Percentiles rank a stretch among this genome's conserved stretches.
phyloP scores from a whole-genome alignment of 1,284 basidiomycete genomes.

The Phlebopus sp. region DNA sequence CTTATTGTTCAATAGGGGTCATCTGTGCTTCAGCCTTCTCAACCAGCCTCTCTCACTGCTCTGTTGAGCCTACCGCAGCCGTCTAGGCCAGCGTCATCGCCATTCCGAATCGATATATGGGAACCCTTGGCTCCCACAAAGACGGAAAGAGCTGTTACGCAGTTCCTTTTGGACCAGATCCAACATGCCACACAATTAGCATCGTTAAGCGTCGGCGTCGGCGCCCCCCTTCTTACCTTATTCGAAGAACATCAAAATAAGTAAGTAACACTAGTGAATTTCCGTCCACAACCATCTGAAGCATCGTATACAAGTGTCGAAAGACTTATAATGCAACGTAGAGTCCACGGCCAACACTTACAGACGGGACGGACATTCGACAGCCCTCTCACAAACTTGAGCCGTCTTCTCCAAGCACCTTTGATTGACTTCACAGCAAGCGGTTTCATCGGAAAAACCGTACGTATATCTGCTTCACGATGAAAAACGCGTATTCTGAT shows the following conservation, averaged over 20 bases:
- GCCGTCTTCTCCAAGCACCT: conserved; percentile 13
- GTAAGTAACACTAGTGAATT: conserved; percentile 13
- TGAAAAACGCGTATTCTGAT: conserved; percentile 5
- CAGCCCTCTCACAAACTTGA: conserved; percentile 18
- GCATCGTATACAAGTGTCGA: conserved; percentile 12
- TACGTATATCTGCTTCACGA: conserved; percentile 7
- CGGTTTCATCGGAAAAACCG: conserved; percentile 30
- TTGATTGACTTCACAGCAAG: conserved; percentile 23
- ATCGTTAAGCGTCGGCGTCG: conserved; percentile 21
- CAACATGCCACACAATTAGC: conserved; percentile 27
- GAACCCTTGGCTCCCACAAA: conserved; percentile 8
- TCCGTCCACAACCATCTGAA: background rate
- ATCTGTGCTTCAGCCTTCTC: conserved; percentile 9
- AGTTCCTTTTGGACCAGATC: conserved; percentile 29
- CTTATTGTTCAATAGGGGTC: conserved; percentile 15
- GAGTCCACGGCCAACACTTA: no score
- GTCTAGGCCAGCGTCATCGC: conserved; percentile 2
- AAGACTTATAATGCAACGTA: conserved; percentile 1
- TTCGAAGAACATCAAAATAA: conserved; percentile 19
- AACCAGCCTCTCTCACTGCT: conserved; percentile 8
- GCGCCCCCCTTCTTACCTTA: conserved; percentile 22
- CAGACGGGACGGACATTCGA: background rate
- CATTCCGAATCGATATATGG: conserved; percentile 2
- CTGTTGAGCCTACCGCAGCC: conserved; percentile 15
- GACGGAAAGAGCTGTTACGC: conserved; percentile 20